These are phyloP conservation scores for Calonectria crousiana DNA, from an alignment of 2,329 filamentous ascomycete genomes.

Conservation along the genomic window DNA sequence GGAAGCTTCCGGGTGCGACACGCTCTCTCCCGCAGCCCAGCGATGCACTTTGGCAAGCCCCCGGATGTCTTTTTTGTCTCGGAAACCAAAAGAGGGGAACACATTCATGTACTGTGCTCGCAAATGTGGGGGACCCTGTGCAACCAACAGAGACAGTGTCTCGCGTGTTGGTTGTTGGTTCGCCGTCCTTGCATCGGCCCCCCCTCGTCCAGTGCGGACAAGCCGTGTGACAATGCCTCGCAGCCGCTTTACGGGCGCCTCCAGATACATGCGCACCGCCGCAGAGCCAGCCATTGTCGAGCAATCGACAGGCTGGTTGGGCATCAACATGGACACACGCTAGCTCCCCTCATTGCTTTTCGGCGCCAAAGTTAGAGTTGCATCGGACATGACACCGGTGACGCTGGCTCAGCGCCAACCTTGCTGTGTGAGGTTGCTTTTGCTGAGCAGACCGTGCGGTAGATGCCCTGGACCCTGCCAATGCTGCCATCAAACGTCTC, in stretches of 20 bases:
- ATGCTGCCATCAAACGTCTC: neutral
- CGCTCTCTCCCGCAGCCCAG: neutral
- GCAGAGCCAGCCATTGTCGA: neutral
- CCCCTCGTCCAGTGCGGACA: neutral
- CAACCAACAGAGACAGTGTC: neutral
- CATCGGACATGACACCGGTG: neutral
- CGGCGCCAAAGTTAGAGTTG: neutral
- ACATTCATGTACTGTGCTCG: neutral
- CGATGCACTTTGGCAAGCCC: neutral
- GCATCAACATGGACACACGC: neutral
- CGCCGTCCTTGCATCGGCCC: neutral
- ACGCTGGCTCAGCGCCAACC: neutral
- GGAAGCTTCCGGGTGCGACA: neutral
- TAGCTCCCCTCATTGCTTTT: neutral
- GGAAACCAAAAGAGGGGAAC: neutral
- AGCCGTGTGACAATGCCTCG: neutral
- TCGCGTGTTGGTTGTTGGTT: slow-evolving; percentile 1
- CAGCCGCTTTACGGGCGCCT: neutral
- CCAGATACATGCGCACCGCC: neutral
- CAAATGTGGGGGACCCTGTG: neutral
- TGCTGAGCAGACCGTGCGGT: neutral
- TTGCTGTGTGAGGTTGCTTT: neutral
- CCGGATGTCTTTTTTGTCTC: neutral
- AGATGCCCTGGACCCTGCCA: neutral
- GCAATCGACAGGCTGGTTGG: neutral